Evolutionary conservation across 306 rosid species (phyloP).

Genomic region (Bauhinia variegata): DNA sequence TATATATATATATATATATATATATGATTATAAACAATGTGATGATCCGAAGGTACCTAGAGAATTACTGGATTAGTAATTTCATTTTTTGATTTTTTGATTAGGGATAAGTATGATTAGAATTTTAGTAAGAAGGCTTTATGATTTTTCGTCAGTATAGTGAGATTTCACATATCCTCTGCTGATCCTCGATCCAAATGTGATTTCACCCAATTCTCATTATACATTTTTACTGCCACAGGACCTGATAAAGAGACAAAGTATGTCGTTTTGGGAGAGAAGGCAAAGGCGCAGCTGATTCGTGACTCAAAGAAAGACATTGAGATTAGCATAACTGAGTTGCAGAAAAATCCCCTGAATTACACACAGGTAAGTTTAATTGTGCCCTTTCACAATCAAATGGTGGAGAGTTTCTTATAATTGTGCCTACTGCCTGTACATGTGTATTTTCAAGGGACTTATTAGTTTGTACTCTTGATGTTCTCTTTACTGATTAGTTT

Average conservation of each 20-base stretch:
- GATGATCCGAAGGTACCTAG: too few relatives aligned
- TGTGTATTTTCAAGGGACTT: too few relatives aligned
- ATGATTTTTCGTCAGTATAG: neutral
- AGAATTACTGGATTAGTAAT: neutral
- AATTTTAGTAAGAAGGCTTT: neutral
- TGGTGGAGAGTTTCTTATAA: constrained; percentile 5
- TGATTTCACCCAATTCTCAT: neutral
- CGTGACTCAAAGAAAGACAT: constrained; percentile 90
- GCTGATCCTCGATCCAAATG: neutral
- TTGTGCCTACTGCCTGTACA: too few relatives aligned
- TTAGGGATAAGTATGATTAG: neutral
- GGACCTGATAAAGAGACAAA: constrained; percentile 86
- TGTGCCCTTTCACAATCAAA: neutral
- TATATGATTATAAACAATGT: too few relatives aligned
- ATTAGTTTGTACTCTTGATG: too few relatives aligned
- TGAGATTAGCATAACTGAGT: constrained; percentile 61
- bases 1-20: too few relatives aligned
- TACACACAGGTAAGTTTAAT: constrained; percentile 72
- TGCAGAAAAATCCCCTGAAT: constrained; percentile 91
- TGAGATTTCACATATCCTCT: neutral
- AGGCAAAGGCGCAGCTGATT: constrained; percentile 84
- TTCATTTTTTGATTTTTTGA: neutral
- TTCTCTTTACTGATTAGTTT: too few relatives aligned
- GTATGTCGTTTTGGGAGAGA: constrained; percentile 91
- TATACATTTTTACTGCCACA: constrained; percentile 24